Evolutionary conservation across 371 early-diverging fungal species (phyloP), one percentile per base, ranked within the genome.

Genomic region (Choanephora cucurbitarum): DNA sequence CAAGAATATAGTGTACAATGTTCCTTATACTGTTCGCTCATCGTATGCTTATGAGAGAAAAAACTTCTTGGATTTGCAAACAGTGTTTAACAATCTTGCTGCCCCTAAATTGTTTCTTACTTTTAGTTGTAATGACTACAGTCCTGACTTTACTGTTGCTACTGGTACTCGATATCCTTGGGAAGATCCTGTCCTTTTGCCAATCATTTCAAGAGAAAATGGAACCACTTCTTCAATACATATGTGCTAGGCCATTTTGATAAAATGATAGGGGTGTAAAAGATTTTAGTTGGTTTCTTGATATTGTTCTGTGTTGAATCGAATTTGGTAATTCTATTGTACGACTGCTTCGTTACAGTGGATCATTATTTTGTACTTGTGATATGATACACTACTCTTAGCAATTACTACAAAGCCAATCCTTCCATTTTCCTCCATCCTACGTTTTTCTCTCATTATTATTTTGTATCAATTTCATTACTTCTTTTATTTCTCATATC

Each of bases 11-110:
- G 32, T 47, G 0, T 42, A 48, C 11, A 40, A 17, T 18, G 47
- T 58, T 7, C 24, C 52, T 0, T 7, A 17, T 1, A 9, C 0
- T 3, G 34, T 52, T n/a, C 21, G 40, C 0, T 24, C 46, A 2
- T 46, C 41, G 0, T 58, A 52, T 31, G 45, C 58, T 1, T 55
- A 55, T 9, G 37, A 55, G 15, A 9, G 55, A 23, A 37, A 9
- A n/a, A n/a, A n/a, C n/a, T n/a, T n/a, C n/a, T n/a, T n/a, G n/a
- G n/a, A n/a, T n/a, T n/a, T n/a, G n/a, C n/a, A n/a, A n/a, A n/a
- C n/a, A n/a, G n/a, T n/a, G n/a, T n/a, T n/a, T n/a, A n/a, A n/a
- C n/a, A n/a, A n/a, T n/a, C n/a, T n/a, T n/a, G n/a, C n/a, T n/a
- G n/a, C n/a, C n/a, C n/a, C n/a, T n/a, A n/a, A n/a, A n/a, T n/a